Evolutionary conservation across 257 asterid genomes (phyloP), one percentile per base, ranked within the genome.

Genomic region (Solanum sparsipilum): DNA sequence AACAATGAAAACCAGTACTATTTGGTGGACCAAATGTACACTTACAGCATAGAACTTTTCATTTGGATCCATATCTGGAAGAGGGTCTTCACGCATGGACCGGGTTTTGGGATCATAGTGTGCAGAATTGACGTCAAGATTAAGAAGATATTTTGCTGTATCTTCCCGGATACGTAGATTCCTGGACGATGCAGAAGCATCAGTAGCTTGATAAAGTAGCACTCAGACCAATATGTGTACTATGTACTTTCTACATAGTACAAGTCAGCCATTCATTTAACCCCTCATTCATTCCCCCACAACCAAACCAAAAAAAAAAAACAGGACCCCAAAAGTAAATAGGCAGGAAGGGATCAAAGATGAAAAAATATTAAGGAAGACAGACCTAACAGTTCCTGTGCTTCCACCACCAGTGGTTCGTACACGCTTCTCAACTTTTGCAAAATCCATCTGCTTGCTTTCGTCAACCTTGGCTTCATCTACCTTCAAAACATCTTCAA

Each of bases 401-500:
- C 99, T 94, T 86, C 99, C 99, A 92, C 99, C 99, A 90, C 99
- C 99, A n/a, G 99, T 97, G 46, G 99, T 97, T 13, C 99, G 98
- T 84, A 97, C 99, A 95, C 99, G 98, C 91, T 96, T 97, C 89
- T 97, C 99, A 85, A 97, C 99, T 96, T 97, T 96, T 2, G 99
- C 98, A 46, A 96, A 97, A 92, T 97, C 99, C 99, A 95, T 97
- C 90, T 97, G 99, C 92, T 97, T 95, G 95, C 99, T 96, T 93
- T 97, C 99, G 84, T 96, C 99, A 71, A 97, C 99, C 92, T 94
- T 94, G 39, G 99, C 98, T 93, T 97, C 99, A 86, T 96, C 99
- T 67, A 96, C 92, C 91, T 92, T 96, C 87, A 94, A 87, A 74
- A 90, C 99, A 81, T 94, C 96, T 29, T 96, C 96, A 81, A 94